Base-by-base conservation (phyloP, 2,329 filamentous ascomycete genomes). In the Colletotrichum neosansevieriae region DNA sequence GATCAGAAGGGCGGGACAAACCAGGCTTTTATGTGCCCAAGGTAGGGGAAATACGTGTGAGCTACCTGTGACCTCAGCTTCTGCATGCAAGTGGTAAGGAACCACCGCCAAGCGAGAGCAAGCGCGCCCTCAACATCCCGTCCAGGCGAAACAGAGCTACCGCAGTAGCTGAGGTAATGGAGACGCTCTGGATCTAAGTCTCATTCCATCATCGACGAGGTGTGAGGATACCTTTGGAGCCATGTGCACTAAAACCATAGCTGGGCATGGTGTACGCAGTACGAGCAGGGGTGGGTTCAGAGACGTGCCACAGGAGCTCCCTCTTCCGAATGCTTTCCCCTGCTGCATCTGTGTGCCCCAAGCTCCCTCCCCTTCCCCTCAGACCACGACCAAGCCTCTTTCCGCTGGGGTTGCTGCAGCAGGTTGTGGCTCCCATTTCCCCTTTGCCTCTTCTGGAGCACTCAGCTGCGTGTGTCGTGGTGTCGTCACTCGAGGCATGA, bases 401-500 rank as follows among this genome's bases (percentile, higher is more conserved):
- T 57, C 15, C 19, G 29, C 36, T 34, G 29, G 7, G 29, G 2
- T 38, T 38, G 36, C 36, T 15, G 36, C 36, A 38, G 36, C 29
- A 38, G 36, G 36, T 38, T 17, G 36, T 9, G 17, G 13, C 1
- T 58, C 2, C 57, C 57, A 5, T 21, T 32, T 32, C 17, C 44
- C 57, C 32, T 21, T 50, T 24, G 34, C 13, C 34, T 21, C 49
- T 47, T 32, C 40, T 11, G 32, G 17, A n/a, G 5, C 29, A 29
- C 29, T 29, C 29, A 29, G 29, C 24, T 21, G 9, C 17, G n/a
- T 15, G 50, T 40, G 61, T 56, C 49, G 66, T 67, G 64, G 72
- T 77, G 76, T 78, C 77, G 76, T 76, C 73, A 78, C 76, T 76
- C 75, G 77, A 74, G 67, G 71, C 69, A 80, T 81, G 80, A 81